Conservation (phyloP, 371 early-diverging fungal genomes). For the Mortierella sp. region DNA sequence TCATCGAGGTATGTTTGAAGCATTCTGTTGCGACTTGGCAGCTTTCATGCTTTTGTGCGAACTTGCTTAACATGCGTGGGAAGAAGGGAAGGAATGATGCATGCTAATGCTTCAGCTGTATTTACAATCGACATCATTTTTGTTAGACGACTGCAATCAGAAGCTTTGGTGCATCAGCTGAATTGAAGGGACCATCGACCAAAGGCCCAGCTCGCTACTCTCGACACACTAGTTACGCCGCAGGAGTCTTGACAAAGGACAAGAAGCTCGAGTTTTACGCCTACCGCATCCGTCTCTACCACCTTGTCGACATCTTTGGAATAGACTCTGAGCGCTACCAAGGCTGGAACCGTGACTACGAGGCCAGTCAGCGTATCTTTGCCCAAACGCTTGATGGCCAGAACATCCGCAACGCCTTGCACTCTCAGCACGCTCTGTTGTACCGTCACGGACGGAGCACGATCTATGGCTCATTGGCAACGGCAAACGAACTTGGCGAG, state of each 20-base stretch:
- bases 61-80: background rate
- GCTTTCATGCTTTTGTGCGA: background rate
- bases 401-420: slow-evolving; percentile 47
- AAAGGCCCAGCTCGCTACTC: slow-evolving; percentile 47
- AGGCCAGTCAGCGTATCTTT: slow-evolving; percentile 50
- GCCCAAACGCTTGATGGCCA: slow-evolving; percentile 36
- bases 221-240: slow-evolving; percentile 58
- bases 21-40: background rate
- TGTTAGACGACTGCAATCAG: slow-evolving; percentile 21
- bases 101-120: background rate
- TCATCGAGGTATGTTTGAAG: slow-evolving; percentile 14
- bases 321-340: slow-evolving; percentile 23
- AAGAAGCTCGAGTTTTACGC: slow-evolving; percentile 48
- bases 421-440: slow-evolving; percentile 52
- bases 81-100: background rate
- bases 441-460: slow-evolving; percentile 48
- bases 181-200: slow-evolving; percentile 26
- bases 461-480: slow-evolving; percentile 23
- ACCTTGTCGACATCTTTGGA: slow-evolving; percentile 47
- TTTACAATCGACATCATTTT: background rate
- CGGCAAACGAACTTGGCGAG: slow-evolving; percentile 25
- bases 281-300: slow-evolving; percentile 49
- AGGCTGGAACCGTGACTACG: slow-evolving; percentile 47
- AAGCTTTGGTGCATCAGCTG: slow-evolving; percentile 18
- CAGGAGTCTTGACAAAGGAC: slow-evolving; percentile 47